These are phyloP conservation scores for Zoysia pacifica DNA, from an alignment of 176 grass and related monocot genomes.

Conservation along the genomic window DNA sequence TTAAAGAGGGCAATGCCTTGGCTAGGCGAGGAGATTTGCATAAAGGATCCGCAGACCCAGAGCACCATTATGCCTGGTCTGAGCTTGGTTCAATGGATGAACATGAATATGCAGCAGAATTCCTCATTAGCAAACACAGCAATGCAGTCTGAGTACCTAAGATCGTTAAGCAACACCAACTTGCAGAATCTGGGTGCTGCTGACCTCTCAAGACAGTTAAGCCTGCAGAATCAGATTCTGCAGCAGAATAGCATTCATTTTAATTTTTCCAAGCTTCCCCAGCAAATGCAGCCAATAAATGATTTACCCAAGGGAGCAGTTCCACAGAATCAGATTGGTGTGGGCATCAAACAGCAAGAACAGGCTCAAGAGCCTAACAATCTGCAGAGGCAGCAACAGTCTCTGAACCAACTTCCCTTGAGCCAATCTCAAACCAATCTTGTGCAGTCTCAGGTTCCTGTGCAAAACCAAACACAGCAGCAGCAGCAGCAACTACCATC, in stretches of 20 bases:
- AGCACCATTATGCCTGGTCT: constrained; percentile 78
- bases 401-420: constrained; percentile 49
- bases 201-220: constrained; percentile 63
- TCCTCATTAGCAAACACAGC: constrained; percentile 60
- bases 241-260: constrained; percentile 71
- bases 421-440: constrained; percentile 56
- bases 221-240: constrained; percentile 58
- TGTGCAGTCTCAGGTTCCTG: constrained; percentile 56
- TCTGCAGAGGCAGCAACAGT: constrained; percentile 58
- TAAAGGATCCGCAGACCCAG: constrained; percentile 85
- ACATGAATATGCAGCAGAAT: constrained; percentile 84
- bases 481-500: constrained; percentile 48
- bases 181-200: constrained; percentile 58
- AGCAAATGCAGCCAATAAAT: constrained; percentile 55
- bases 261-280: constrained; percentile 52
- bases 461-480: constrained; percentile 53
- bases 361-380: constrained; percentile 52
- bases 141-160: constrained; percentile 69
- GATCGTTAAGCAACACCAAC: constrained; percentile 49
- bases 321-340: constrained; percentile 53
- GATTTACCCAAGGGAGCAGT: constrained; percentile 45
- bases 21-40: constrained; percentile 89
- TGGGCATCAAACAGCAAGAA: constrained; percentile 46
- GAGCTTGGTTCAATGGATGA: constrained; percentile 94
- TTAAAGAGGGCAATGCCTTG: constrained; percentile 82